Conservation (phyloP, 2,329 filamentous ascomycete species). For the Paecilomyces sp. region DNA sequence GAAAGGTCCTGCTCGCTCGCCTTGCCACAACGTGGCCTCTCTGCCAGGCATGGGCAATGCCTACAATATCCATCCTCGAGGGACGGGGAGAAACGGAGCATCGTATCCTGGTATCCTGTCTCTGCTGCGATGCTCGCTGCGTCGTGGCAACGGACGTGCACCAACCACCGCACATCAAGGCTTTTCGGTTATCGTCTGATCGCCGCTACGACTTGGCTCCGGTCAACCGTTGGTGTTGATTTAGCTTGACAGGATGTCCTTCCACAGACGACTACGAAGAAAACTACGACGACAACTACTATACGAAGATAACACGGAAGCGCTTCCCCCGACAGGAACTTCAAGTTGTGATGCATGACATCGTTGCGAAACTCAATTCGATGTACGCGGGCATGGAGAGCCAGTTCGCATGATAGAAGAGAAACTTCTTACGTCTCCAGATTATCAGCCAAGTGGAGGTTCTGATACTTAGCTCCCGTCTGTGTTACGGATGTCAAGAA, state of each 20-base stretch:
- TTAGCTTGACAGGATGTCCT: background rate
- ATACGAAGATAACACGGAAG: background rate
- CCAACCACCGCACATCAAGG: background rate
- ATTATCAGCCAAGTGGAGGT: background rate
- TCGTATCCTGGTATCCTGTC: background rate
- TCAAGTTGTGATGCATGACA: background rate
- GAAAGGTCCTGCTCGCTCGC: background rate
- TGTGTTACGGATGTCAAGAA: too few relatives aligned
- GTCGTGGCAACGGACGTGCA: background rate
- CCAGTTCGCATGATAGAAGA: background rate
- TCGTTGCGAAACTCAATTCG: background rate
- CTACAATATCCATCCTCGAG: background rate
- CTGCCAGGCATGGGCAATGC: background rate
- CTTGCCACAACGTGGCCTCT: background rate
- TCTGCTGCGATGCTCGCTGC: background rate
- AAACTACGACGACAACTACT: background rate
- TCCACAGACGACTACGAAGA: background rate
- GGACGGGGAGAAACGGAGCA: background rate
- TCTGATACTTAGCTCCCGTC: background rate
- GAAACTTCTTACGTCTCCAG: background rate
- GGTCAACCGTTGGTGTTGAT: background rate
- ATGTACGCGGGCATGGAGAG: background rate
- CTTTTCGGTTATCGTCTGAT: background rate
- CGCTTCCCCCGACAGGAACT: background rate
- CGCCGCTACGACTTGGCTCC: background rate